phyloP scores from a whole-genome alignment of 176 grass and related monocot species.

The Oryza nivara region DNA sequence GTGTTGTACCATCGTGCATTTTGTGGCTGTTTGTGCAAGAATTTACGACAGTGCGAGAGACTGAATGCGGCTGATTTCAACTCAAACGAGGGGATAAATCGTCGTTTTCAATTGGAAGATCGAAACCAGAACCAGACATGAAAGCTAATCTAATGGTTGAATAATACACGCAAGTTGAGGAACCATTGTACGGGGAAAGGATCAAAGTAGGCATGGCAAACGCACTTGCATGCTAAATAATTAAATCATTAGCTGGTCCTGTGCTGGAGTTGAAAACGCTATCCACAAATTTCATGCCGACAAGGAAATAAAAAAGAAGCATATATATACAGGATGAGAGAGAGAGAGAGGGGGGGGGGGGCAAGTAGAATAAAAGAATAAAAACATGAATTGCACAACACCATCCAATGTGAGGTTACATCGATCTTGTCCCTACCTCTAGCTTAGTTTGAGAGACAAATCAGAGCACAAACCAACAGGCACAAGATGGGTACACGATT shows the following conservation, averaged over 20 bases:
- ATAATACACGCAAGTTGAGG: not conserved
- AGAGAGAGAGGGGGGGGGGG: not conserved
- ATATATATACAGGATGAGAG: not conserved
- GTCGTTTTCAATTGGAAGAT: not conserved
- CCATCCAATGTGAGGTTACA: not conserved
- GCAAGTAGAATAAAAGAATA: constrained; percentile 29
- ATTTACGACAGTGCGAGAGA: not conserved
- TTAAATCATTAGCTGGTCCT: not conserved
- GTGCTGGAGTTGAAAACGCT: not conserved
- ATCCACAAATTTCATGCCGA: not conserved
- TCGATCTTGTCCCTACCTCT: not conserved
- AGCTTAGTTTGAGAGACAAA: not conserved
- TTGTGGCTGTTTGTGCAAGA: not conserved
- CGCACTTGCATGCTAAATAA: not conserved
- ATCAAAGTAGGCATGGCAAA: not conserved
- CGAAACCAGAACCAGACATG: not conserved
- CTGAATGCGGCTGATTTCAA: not conserved
- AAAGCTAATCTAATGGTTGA: not conserved
- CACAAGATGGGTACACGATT: constrained; percentile 38
- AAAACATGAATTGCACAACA: not conserved
- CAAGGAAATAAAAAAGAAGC: not conserved
- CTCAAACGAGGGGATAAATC: not conserved
- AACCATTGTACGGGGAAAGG: not conserved
- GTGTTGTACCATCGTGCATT: too few relatives aligned
- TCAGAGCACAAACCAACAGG: constrained; percentile 32